phyloP scores from a whole-genome alignment of 805 yeast species.

The Pichia californica region DNA sequence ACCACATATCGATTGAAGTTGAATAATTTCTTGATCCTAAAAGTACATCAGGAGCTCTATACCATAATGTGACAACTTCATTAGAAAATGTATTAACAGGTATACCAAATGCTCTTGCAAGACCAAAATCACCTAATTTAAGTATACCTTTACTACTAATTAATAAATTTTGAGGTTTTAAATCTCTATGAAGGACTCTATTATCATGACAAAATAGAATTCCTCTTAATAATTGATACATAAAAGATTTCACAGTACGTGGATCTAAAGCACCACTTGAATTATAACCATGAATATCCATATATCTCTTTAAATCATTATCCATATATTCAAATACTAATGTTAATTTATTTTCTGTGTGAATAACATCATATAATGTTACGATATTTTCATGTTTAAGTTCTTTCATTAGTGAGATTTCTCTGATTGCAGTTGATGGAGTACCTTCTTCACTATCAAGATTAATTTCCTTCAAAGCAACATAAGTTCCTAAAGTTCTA shows the following conservation, averaged over 20 bases:
- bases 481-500: conserved; percentile 78
- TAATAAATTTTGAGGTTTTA: conserved; percentile 91
- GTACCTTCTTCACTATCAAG: conserved; percentile 97
- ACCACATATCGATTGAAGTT: conserved; percentile 97
- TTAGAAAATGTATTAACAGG: conserved; percentile 96
- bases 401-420: conserved; percentile 92
- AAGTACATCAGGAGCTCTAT: conserved; percentile 94
- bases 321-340: conserved; percentile 92
- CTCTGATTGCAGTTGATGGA: conserved; percentile 96
- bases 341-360: conserved; percentile 91
- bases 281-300: conserved; percentile 47
- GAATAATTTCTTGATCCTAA: conserved; percentile 93
- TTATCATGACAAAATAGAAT: conserved; percentile 83
- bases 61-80: conserved; percentile 97
- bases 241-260: conserved; percentile 75
- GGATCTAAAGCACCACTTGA: conserved; percentile 65
- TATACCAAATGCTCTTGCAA: conserved; percentile 96
- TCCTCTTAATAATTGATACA: conserved; percentile 90
- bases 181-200: conserved; percentile 75
- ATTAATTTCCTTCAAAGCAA: conserved; percentile 91
- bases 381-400: conserved; percentile 89
- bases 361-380: conserved; percentile 89
- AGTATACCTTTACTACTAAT: conserved; percentile 86
- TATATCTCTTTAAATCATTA: conserved; percentile 85
- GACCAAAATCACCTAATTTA: conserved; percentile 93